These are phyloP conservation scores for Cercophora newfieldiana DNA, from an alignment of 495 filamentous ascomycete species.

Conservation along the genomic window DNA sequence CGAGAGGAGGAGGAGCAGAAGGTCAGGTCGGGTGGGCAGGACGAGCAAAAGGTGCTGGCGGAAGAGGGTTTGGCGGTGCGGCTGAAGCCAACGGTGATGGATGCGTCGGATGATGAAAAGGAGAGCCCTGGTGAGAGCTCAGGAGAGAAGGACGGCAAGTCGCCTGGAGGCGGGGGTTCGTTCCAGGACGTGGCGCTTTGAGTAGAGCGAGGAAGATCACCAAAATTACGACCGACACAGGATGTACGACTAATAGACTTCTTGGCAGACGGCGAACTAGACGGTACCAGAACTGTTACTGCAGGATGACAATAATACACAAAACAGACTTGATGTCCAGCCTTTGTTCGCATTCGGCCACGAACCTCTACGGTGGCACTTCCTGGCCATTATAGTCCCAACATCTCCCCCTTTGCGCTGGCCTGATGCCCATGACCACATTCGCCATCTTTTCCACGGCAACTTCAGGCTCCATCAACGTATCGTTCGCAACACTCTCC, in stretches of 20 bases:
- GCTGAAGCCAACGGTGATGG: conserved; percentile 37
- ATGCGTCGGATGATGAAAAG: conserved; percentile 33
- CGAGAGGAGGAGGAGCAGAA: conserved; percentile 39
- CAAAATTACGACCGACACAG: conserved; percentile 1
- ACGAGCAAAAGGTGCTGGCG: conserved; percentile 58
- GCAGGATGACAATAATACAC: neutral
- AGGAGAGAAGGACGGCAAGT: conserved; percentile 36
- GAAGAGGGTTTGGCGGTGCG: conserved; percentile 52
- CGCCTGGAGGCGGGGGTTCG: conserved; percentile 44
- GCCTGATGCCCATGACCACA: conserved; percentile 49
- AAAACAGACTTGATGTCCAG: conserved; percentile 9
- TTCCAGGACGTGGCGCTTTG: conserved; percentile 59
- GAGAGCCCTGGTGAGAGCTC: conserved; percentile 16
- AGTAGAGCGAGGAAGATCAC: neutral
- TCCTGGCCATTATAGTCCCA: conserved; percentile 81
- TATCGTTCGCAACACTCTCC: conserved; percentile 56
- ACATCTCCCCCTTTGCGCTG: conserved; percentile 61
- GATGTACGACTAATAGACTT: conserved; percentile 6
- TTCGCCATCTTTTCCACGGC: conserved; percentile 61
- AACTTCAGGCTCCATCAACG: conserved; percentile 62
- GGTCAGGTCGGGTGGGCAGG: conserved; percentile 33
- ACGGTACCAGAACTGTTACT: conserved; percentile 1
- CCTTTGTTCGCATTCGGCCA: neutral
- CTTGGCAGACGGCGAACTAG: neutral
- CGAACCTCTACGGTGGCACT: conserved; percentile 53